A percentile compares a stretch with the other conserved stretches of the same genome.
phyloP scores from a whole-genome alignment of 192 early-diverging fungal species.

The Coemansia sp. region DNA sequence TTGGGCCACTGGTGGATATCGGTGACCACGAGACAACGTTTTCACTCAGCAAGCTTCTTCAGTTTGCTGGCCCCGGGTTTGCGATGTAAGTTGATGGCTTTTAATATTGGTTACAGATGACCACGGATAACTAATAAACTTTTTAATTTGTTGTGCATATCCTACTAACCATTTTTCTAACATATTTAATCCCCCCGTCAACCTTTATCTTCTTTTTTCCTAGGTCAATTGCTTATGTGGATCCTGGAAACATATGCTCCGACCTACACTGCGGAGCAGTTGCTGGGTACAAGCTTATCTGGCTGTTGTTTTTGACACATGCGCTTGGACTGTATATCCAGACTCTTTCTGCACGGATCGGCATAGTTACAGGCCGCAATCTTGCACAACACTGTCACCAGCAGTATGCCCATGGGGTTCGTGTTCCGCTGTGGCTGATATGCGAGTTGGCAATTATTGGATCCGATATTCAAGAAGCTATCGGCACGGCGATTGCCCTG shows the following conservation, averaged over 20 bases:
- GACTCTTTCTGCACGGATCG: slow-evolving; percentile 60
- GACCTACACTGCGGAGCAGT: slow-evolving; percentile 72
- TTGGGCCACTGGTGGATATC: slow-evolving; percentile 50
- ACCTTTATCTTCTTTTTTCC: neutral
- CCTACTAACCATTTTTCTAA: neutral
- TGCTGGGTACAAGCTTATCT: slow-evolving; percentile 66
- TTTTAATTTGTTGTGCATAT: neutral
- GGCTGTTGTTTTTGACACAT: slow-evolving; percentile 67
- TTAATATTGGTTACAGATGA: neutral
- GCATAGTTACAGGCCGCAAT: slow-evolving; percentile 66
- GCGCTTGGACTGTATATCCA: slow-evolving; percentile 65
- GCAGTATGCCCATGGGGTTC: slow-evolving; percentile 45
- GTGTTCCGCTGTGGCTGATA: slow-evolving; percentile 59
- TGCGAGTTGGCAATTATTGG: slow-evolving; percentile 70
- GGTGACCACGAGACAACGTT: slow-evolving; percentile 55
- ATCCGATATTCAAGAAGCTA: slow-evolving; percentile 75
- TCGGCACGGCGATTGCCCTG: slow-evolving; percentile 89
- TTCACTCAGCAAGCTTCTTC: slow-evolving; percentile 63
- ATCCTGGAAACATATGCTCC: slow-evolving; percentile 70
- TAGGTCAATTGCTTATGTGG: slow-evolving; percentile 68
- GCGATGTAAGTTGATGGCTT: slow-evolving; percentile 38
- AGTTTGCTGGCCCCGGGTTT: slow-evolving; percentile 67
- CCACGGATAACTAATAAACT: no score
- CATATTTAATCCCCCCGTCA: neutral
- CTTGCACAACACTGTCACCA: slow-evolving; percentile 59